Evolutionary conservation across 441 rosid genomes (phyloP).

Genomic region (Pelargonium australe): DNA sequence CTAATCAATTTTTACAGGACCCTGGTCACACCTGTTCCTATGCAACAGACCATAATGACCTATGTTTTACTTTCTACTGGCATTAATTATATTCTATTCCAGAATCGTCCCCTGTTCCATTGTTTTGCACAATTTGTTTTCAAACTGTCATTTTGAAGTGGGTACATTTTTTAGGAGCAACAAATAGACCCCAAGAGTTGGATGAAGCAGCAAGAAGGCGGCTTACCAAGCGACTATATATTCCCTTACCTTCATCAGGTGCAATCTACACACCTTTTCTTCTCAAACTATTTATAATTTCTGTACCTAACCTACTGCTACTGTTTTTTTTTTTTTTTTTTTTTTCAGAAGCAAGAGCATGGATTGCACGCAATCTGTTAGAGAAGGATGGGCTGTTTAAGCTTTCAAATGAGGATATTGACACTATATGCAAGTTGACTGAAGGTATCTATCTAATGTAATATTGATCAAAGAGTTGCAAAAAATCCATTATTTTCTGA

Average conservation of each 20-base stretch:
- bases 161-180: constrained; percentile 59
- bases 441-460: constrained; percentile 38
- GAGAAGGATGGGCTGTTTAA: constrained; percentile 83
- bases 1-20: neutral
- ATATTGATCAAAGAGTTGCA: neutral
- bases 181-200: constrained; percentile 95
- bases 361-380: constrained; percentile 70
- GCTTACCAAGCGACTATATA: constrained; percentile 84
- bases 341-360: constrained; percentile 79
- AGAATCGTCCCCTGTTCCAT: neutral
- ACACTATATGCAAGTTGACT: constrained; percentile 31
- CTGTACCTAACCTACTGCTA: constrained; percentile 18
- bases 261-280: constrained; percentile 14
- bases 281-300: constrained; percentile 15
- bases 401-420: constrained; percentile 42
- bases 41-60: neutral
- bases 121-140: neutral
- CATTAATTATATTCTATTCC: neutral
- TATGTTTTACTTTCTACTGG: neutral
- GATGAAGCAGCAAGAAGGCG: constrained; percentile 96
- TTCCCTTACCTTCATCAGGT: constrained; percentile 94
- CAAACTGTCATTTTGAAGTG: neutral
- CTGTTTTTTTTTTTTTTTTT: constrained; percentile 16
- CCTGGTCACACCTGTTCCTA: neutral
- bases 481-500: neutral